Evolutionary conservation across 2,329 filamentous ascomycete genomes (phyloP).

Genomic region (Botrytis fragariae): DNA sequence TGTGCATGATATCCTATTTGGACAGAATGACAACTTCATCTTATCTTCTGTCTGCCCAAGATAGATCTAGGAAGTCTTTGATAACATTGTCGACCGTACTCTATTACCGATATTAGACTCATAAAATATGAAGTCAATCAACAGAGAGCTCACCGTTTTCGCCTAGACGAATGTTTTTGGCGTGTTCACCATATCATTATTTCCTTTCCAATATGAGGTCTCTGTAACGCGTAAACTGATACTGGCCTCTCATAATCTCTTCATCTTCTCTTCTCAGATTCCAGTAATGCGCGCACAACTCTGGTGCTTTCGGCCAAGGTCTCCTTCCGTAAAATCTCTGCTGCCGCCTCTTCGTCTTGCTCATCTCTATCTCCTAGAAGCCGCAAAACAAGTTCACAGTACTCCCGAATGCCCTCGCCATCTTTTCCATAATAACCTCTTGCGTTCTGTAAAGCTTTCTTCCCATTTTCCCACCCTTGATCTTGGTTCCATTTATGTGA

Average conservation of each 20-base stretch:
- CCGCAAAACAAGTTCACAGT: slow-evolving; percentile 54
- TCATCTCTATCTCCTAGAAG: slow-evolving; percentile 43
- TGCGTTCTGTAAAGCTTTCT: slow-evolving; percentile 51
- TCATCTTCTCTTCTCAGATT: slow-evolving; percentile 40
- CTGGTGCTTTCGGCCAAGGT: slow-evolving; percentile 44
- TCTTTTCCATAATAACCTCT: slow-evolving; percentile 51
- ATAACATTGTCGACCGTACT: too few species aligned
- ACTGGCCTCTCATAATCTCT: background rate
- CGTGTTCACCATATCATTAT: background rate
- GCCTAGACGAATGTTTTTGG: background rate
- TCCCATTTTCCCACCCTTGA: slow-evolving; percentile 55
- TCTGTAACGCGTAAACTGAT: background rate
- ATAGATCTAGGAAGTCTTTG: background rate
- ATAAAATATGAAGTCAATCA: background rate
- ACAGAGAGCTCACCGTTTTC: background rate
- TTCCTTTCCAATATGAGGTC: background rate
- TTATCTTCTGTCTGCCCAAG: background rate
- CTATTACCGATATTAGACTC: background rate
- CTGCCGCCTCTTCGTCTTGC: slow-evolving; percentile 37
- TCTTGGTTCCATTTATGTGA: slow-evolving; percentile 53
- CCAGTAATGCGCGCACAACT: slow-evolving; percentile 50
- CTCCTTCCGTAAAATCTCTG: slow-evolving; percentile 46
- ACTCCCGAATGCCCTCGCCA: slow-evolving; percentile 60
- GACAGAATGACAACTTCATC: background rate
- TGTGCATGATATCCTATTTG: background rate